Evolutionary conservation across 257 asterid genomes (phyloP).

Genomic region (Rauvolfia tetraphylla): DNA sequence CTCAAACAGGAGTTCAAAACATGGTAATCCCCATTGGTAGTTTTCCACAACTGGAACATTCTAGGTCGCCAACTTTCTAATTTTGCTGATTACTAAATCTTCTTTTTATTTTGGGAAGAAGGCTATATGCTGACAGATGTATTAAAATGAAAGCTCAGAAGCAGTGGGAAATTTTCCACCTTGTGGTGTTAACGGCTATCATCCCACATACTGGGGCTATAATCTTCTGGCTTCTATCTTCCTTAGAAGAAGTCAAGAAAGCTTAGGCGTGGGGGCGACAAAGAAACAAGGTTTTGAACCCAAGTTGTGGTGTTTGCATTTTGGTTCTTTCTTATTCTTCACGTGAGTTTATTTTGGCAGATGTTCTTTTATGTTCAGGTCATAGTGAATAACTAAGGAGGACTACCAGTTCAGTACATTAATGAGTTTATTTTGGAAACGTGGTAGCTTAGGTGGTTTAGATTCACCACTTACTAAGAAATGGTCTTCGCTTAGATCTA

Average conservation of each 20-base stretch:
- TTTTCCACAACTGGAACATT: no score
- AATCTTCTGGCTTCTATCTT: background rate
- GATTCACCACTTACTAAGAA: background rate
- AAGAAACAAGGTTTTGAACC: background rate
- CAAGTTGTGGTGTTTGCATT: background rate
- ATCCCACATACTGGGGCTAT: no score
- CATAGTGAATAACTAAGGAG: background rate
- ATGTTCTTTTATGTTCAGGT: background rate
- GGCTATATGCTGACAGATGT: no score
- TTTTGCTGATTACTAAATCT: background rate
- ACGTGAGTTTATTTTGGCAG: background rate
- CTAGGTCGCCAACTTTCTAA: no score
- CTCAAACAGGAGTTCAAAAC: background rate
- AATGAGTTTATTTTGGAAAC: background rate
- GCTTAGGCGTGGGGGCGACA: background rate
- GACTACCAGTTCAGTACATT: background rate
- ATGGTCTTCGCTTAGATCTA: background rate
- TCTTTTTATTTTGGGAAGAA: background rate
- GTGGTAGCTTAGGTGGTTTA: background rate
- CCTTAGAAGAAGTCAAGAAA: no score
- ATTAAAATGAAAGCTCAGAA: background rate
- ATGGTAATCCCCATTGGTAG: background rate
- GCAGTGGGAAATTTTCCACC: background rate
- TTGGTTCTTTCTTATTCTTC: background rate
- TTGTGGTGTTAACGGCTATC: background rate